Conservation (phyloP, 2,329 filamentous ascomycete genomes). For the Sclerotinia nivalis region DNA sequence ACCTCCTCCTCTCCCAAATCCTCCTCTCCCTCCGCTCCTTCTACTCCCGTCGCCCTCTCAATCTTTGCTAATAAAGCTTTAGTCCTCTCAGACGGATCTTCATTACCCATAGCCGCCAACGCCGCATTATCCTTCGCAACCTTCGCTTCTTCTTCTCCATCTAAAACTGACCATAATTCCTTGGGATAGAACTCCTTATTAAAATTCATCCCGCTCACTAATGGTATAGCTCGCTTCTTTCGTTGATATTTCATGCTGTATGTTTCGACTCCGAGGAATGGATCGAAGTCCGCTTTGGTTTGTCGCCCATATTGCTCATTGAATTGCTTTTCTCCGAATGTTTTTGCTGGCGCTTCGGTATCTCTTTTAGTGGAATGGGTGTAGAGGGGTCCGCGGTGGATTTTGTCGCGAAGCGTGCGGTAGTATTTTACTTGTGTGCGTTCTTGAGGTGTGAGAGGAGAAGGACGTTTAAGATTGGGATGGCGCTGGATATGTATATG, state of each 20-base stretch:
- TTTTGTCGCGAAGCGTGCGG: slow-evolving; percentile 52
- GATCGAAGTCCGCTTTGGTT: slow-evolving; percentile 53
- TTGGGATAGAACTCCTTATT: slow-evolving; percentile 58
- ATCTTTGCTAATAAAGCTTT: slow-evolving; percentile 34
- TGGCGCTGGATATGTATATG: slow-evolving; percentile 33
- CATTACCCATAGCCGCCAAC: slow-evolving; percentile 34
- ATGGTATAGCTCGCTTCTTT: slow-evolving; percentile 55
- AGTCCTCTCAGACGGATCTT: slow-evolving; percentile 37
- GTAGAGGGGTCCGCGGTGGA: slow-evolving; percentile 62
- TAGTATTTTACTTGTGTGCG: slow-evolving; percentile 50
- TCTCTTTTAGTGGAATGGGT: slow-evolving; percentile 39
- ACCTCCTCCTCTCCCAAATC: slow-evolving; percentile 48
- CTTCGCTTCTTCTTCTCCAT: slow-evolving; percentile 41
- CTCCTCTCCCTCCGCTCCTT: slow-evolving; percentile 46
- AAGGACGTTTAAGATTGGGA: slow-evolving; percentile 42
- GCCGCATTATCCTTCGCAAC: slow-evolving; percentile 41
- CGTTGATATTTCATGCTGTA: slow-evolving; percentile 60
- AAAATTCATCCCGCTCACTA: slow-evolving; percentile 55
- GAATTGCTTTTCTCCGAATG: slow-evolving; percentile 46
- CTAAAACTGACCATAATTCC: slow-evolving; percentile 57
- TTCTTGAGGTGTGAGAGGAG: slow-evolving; percentile 48
- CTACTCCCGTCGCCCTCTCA: slow-evolving; percentile 29
- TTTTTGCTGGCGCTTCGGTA: slow-evolving; percentile 43
- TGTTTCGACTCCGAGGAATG: slow-evolving; percentile 61
- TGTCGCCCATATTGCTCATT: slow-evolving; percentile 40